Conservation (phyloP, 495 filamentous ascomycete species). For the Aspergillus diversus region DNA sequence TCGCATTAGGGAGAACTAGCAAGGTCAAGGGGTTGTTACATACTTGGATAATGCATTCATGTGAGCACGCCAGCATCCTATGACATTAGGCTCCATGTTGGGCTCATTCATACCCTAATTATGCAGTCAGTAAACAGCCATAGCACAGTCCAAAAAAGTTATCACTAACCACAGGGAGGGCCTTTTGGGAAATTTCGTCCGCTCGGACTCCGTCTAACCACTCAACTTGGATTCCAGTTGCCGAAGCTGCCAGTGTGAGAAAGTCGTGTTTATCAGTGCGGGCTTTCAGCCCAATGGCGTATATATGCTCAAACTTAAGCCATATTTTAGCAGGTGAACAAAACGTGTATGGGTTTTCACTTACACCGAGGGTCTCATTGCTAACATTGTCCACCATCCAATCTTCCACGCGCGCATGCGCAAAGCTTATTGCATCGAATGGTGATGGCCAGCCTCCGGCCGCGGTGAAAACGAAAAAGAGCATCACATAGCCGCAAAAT, state of each 20-base stretch:
- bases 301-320: constrained; percentile 43
- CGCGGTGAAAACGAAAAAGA: too few species aligned
- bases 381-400: constrained; percentile 27
- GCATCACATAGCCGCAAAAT: too few species aligned
- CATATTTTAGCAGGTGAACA: not conserved
- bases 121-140: not conserved
- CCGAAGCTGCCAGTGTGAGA: constrained; percentile 54
- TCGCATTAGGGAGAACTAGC: too few species aligned
- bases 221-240: constrained; percentile 55
- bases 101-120: constrained; percentile 13
- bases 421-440: too few species aligned
- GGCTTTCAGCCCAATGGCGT: constrained; percentile 62
- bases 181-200: constrained; percentile 28
- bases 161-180: constrained; percentile 25
- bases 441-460: too few species aligned
- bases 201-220: constrained; percentile 54
- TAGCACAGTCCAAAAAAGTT: not conserved
- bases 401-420: constrained; percentile 12
- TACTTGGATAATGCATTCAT: constrained; percentile 40
- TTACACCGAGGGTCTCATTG: constrained; percentile 35
- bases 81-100: constrained; percentile 16
- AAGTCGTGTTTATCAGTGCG: constrained; percentile 67
- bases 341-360: not conserved
- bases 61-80: constrained; percentile 43
- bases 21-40: not conserved